Evolutionary conservation across 495 filamentous ascomycete genomes (phyloP).

Genomic region (Aspergillus saccharolyticus): DNA sequence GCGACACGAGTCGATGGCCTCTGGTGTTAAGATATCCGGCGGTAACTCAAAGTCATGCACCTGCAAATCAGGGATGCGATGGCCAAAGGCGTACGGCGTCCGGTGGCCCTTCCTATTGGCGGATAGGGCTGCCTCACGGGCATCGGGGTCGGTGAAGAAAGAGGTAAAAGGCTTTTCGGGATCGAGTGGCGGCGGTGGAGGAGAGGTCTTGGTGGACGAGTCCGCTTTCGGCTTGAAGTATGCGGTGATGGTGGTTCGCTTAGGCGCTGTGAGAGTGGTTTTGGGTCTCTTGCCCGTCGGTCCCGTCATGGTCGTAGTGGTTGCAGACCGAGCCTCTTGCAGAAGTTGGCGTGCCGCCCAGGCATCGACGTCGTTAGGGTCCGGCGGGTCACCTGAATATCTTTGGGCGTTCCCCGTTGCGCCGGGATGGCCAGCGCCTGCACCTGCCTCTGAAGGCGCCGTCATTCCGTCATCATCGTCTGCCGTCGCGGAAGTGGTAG

Average conservation of each 20-base stretch:
- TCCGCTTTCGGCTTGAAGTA: not conserved
- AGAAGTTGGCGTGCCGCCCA: conserved; percentile 68
- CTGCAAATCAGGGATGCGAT: conserved; percentile 66
- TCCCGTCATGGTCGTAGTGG: not conserved
- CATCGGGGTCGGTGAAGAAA: conserved; percentile 73
- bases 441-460: not conserved
- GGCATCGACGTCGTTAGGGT: conserved; percentile 68
- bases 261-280: conserved; percentile 10
- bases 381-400: conserved; percentile 46
- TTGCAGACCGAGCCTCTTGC: conserved; percentile 56
- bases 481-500: conserved; percentile 5
- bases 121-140: conserved; percentile 69
- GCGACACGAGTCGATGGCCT: conserved; percentile 60
- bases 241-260: conserved; percentile 14
- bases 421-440: too few relatives aligned
- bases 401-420: conserved; percentile 29
- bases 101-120: conserved; percentile 50
- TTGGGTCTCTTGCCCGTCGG: conserved; percentile 30
- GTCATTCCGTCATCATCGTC: conserved; percentile 23
- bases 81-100: conserved; percentile 66
- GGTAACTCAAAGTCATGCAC: conserved; percentile 73
- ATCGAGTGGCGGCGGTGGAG: conserved; percentile 17
- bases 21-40: conserved; percentile 59
- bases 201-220: not conserved
- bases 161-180: conserved; percentile 70